phyloP scores from a whole-genome alignment of 257 asterid species.

The Oldenlandia corymbosa region DNA sequence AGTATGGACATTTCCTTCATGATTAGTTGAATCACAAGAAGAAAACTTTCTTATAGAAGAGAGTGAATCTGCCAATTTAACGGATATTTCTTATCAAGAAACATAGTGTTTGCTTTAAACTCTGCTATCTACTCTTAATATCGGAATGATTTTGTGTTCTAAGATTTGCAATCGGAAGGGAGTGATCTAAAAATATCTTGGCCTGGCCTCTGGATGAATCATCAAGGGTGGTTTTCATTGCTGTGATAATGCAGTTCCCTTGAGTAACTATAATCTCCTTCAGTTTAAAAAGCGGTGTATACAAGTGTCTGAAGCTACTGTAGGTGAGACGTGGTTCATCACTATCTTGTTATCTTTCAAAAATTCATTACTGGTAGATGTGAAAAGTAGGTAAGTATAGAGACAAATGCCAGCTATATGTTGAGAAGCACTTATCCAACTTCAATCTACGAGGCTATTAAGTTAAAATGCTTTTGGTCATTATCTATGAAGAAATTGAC shows the following conservation, averaged over 20 bases:
- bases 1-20: no score
- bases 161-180: not conserved
- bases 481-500: not conserved
- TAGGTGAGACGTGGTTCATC: not conserved
- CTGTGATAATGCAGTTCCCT: not conserved
- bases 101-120: not conserved
- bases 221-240: not conserved
- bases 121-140: no score
- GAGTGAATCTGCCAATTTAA: not conserved
- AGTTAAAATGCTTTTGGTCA: not conserved
- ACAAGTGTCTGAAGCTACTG: not conserved
- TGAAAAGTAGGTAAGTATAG: not conserved
- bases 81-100: not conserved
- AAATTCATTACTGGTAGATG: not conserved
- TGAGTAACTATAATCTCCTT: not conserved
- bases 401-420: no score
- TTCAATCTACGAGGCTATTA: no score
- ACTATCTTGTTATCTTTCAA: not conserved
- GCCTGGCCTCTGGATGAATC: not conserved
- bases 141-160: not conserved
- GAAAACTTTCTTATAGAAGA: not conserved
- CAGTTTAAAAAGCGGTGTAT: not conserved
- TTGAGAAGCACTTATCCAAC: not conserved
- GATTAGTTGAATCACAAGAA: no score
- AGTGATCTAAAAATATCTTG: not conserved